Evolutionary conservation across 2,329 filamentous ascomycete species (phyloP).

Genomic region (Gaeumannomyces tritici): DNA sequence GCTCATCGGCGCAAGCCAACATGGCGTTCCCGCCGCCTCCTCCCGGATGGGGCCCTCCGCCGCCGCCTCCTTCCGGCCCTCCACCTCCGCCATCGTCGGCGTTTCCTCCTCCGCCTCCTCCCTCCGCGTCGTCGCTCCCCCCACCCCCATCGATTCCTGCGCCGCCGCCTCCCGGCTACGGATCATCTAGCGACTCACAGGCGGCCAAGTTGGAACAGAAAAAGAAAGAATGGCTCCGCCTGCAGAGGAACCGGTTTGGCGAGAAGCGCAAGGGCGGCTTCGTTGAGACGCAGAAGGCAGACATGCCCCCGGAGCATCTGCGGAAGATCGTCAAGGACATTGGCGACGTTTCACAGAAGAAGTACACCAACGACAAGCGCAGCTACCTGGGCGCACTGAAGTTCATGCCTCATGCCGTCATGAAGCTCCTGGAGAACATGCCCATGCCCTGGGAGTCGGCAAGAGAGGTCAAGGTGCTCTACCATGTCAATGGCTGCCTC

Average conservation of each 20-base stretch:
- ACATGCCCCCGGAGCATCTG: conserved; percentile 96
- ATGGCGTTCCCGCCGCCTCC: conserved; percentile 37
- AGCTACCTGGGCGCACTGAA: conserved; percentile 96
- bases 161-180: conserved; percentile 79
- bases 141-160: conserved; percentile 47
- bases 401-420: conserved; percentile 97
- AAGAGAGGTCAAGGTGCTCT: conserved; percentile 93
- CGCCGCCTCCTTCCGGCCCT: conserved; percentile 30
- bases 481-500: conserved; percentile 95
- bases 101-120: conserved; percentile 31
- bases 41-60: conserved; percentile 44
- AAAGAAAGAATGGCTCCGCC: conserved; percentile 96
- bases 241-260: conserved; percentile 83
- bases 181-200: conserved; percentile 70
- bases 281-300: conserved; percentile 94
- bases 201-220: conserved; percentile 95
- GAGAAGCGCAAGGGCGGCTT: conserved; percentile 97
- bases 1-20: conserved; percentile 25
- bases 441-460: conserved; percentile 99
- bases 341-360: conserved; percentile 98
- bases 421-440: conserved; percentile 98
- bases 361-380: conserved; percentile 96
- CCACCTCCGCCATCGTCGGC: conserved; percentile 37
- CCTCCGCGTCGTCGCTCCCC: conserved; percentile 36
- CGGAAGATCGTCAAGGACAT: conserved; percentile 98